phyloP scores from a whole-genome alignment of 306 rosid species.

The Hippophae tibetana region DNA sequence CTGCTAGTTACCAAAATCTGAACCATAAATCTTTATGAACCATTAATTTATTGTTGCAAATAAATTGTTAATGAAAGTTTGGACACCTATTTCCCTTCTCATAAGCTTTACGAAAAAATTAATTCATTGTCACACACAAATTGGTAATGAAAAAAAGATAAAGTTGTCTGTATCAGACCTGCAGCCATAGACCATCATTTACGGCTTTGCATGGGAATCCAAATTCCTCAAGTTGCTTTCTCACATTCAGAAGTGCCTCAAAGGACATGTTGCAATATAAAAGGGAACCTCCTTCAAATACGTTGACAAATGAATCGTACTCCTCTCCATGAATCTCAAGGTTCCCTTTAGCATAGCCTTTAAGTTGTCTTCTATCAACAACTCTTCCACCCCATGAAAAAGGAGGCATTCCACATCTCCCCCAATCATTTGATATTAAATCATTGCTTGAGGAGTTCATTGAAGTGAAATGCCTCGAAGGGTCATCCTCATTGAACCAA shows the following conservation, averaged over 20 bases:
- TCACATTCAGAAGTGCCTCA: constrained; percentile 80
- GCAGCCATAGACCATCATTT: constrained; percentile 95
- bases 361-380: constrained; percentile 70
- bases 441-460: constrained; percentile 58
- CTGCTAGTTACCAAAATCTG: neutral
- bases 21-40: neutral
- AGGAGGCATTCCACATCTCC: constrained; percentile 61
- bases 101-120: neutral
- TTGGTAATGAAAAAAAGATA: constrained; percentile 4
- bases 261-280: constrained; percentile 90
- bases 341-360: constrained; percentile 52
- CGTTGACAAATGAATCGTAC: constrained; percentile 63
- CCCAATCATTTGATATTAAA: constrained; percentile 65
- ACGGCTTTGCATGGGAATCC: constrained; percentile 98
- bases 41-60: neutral
- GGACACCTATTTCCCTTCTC: constrained; percentile 1
- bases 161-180: constrained; percentile 40
- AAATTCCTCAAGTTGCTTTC: constrained; percentile 88
- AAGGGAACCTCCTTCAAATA: constrained; percentile 94
- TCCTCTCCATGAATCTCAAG: constrained; percentile 59
- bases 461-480: constrained; percentile 53
- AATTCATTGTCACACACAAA: neutral
- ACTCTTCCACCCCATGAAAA: constrained; percentile 81
- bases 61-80: neutral
- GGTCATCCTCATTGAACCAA: constrained; percentile 55